These are phyloP conservation scores for Ascochyta rabiei DNA, from an alignment of 2,329 filamentous ascomycete species.

Conservation along the genomic window DNA sequence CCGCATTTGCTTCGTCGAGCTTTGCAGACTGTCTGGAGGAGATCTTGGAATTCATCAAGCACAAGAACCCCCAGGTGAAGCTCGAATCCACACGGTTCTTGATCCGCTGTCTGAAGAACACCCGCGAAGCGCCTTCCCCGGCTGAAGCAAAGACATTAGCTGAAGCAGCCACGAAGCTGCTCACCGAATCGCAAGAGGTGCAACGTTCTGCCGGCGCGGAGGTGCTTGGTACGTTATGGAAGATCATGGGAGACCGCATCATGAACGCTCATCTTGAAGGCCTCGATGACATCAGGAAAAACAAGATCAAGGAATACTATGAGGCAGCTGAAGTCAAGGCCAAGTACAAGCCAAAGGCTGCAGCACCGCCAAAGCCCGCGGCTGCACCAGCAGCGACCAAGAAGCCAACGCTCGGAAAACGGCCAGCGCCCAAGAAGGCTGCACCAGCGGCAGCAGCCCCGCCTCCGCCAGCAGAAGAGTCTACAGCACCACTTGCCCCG, in stretches of 20 bases:
- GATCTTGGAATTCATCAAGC: constrained; percentile 78
- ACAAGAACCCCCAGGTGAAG: constrained; percentile 98
- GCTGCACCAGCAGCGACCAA: constrained; percentile 54
- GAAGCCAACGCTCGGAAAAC: constrained; percentile 54
- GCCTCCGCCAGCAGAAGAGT: constrained; percentile 50
- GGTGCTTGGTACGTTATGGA: constrained; percentile 93
- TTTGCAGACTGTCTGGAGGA: constrained; percentile 91
- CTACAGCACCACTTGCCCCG: constrained; percentile 63
- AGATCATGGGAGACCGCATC: constrained; percentile 94
- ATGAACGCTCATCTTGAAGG: constrained; percentile 93
- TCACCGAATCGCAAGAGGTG: constrained; percentile 86
- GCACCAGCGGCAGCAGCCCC: constrained; percentile 49
- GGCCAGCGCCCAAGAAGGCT: constrained; percentile 60
- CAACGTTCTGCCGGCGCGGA: constrained; percentile 90
- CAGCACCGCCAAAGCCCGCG: constrained; percentile 62
- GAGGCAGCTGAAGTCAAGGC: constrained; percentile 83
- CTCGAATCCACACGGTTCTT: constrained; percentile 93
- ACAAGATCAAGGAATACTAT: constrained; percentile 91
- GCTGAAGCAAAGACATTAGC: constrained; percentile 83
- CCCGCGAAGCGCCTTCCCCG: constrained; percentile 81
- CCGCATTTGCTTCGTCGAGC: constrained; percentile 68
- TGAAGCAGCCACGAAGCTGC: constrained; percentile 86
- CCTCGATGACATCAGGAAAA: constrained; percentile 93
- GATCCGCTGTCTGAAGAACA: constrained; percentile 83
- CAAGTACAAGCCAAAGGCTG: constrained; percentile 88